Percentiles rank a stretch among this genome's conserved stretches.
Conservation (phyloP, 768 basidiomycete genomes). For the Boletus fagicola region DNA sequence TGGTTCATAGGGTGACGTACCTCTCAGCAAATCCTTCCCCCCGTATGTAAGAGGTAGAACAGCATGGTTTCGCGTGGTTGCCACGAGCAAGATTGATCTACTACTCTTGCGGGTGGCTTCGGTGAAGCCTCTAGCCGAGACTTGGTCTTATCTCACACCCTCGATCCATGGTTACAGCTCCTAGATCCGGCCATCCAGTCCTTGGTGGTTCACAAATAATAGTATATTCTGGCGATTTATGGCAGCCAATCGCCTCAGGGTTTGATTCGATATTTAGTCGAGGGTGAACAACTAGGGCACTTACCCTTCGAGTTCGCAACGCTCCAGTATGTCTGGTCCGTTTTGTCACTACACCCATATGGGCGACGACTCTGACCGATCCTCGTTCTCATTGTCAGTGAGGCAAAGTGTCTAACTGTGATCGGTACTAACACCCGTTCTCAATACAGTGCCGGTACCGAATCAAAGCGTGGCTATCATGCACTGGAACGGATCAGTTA, state of each 20-base stretch:
- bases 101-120: not conserved
- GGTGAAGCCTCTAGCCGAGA: not conserved
- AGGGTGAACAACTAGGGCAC: not conserved
- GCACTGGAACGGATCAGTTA: not conserved
- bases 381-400: conserved; percentile 13
- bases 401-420: not conserved
- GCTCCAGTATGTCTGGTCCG: conserved; percentile 7
- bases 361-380: not conserved
- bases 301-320: not conserved
- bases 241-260: conserved; percentile 14
- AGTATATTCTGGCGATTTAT: not conserved
- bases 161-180: not conserved
- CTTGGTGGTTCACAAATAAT: not conserved
- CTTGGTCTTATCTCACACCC: not conserved
- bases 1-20: conserved; percentile 1
- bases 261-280: conserved; percentile 10
- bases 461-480: not conserved
- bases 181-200: conserved; percentile 6
- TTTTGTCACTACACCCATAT: not conserved
- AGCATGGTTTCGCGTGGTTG: conserved; percentile 22
- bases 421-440: conserved; percentile 8
- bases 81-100: conserved; percentile 10
- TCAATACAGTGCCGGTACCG: conserved; percentile 5
- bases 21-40: not conserved
- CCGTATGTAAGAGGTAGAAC: conserved; percentile 9